Base-by-base conservation (phyloP, 2,329 filamentous ascomycete genomes). In the Davidsoniella australis region DNA sequence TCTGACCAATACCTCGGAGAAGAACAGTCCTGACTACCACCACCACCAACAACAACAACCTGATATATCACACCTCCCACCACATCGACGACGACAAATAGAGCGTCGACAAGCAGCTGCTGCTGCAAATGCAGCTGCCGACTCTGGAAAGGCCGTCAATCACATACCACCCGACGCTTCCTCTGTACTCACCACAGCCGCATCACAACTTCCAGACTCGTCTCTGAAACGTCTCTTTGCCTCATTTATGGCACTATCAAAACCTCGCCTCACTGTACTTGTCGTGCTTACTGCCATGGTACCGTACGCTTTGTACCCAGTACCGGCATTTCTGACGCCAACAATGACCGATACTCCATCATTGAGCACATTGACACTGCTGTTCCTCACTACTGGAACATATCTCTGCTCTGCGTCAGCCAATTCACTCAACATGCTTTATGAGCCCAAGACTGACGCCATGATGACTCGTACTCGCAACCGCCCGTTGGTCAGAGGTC, bases 391-490 rank as follows among this genome's bases (percentile, higher is more conserved):
- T 0, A 78, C 78, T 3, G 89, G 91, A 53, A 96, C 91, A 0
- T 79, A 88, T 4, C 72, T 95, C 17, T 91, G 85, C 62, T 84
- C 78, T n/a, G 86, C 88, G 41, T 85, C 83, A 52, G 91, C 91
- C 41, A 98, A 98, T 62, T 78, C 91, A 1, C 71, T 96, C 56
- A 98, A 98, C 65, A 98, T 98, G 91, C 78, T 95, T 52, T 87
- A 95, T 65, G 91, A 98, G 65, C 84, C 80, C 8, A 72, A 80
- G 53, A 88, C 88, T 60, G 91, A 98, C 63, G 85, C 87, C 42
- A 78, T 83, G 58, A 98, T 98, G 91, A 80, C 76, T 36, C 78
- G 91, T n/a, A 98, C 91, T 2, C 76, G 85, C 24, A 95, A 95
- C 57, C 69, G 91, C 4, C 91, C 91, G 0, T 70, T 98, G 0